Percentiles rank a stretch among this genome's conserved stretches.
Conservation (phyloP, 208 protist species). For the Vickermania spadyakhi region DNA sequence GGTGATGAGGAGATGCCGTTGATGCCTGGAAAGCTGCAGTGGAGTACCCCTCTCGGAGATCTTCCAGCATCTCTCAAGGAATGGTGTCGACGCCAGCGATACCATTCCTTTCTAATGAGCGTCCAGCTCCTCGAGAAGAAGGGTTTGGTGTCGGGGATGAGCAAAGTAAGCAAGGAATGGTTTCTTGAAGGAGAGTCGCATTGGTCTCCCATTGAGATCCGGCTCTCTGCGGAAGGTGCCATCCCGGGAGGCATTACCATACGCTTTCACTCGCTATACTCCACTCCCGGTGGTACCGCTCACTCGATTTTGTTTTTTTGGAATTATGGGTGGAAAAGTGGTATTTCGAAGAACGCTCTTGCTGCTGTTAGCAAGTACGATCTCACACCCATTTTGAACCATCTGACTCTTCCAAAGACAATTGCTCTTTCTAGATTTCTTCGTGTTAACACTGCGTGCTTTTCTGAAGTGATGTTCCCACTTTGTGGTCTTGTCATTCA, state of each 20-base stretch:
- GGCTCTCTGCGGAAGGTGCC: too few relatives aligned
- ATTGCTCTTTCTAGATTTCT: background rate
- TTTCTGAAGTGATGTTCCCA: background rate
- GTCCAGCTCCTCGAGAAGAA: conserved; percentile 16
- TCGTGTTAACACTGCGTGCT: background rate
- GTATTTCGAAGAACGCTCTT: too few relatives aligned
- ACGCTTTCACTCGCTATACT: too few relatives aligned
- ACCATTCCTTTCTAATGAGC: too few relatives aligned
- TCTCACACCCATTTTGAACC: background rate
- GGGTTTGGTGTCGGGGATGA: conserved; percentile 6
- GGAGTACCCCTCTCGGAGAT: background rate
- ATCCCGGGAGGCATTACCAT: too few relatives aligned
- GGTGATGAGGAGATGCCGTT: background rate
- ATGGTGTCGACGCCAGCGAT: conserved; percentile 4
- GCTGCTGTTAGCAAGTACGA: too few relatives aligned
- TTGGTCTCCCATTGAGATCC: too few relatives aligned
- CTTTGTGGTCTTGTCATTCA: too few relatives aligned
- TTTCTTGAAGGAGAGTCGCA: too few relatives aligned
- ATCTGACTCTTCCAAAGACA: background rate
- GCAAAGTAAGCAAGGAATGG: conserved; percentile 11
- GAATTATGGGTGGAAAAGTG: too few relatives aligned
- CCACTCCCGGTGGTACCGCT: conserved; percentile 12
- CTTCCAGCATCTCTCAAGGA: background rate
- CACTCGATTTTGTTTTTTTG: conserved; percentile 67
- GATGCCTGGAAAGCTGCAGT: conserved; percentile 1